Evolutionary conservation across 192 early-diverging fungal genomes (phyloP).

Genomic region (Coemansia sp.): DNA sequence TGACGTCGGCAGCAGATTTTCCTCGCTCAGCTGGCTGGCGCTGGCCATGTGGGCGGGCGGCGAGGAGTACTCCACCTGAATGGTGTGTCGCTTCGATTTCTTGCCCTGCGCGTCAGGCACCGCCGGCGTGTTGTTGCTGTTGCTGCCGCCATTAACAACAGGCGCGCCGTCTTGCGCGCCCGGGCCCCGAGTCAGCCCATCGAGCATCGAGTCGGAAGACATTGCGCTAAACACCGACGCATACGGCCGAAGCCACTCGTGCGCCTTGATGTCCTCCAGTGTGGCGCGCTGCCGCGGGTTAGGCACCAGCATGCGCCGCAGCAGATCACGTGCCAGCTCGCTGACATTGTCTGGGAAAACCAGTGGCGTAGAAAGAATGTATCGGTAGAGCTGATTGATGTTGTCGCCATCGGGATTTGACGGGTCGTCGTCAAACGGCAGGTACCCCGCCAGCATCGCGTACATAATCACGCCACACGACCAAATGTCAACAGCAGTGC

Average conservation of each 20-base stretch:
- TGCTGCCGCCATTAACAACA: neutral
- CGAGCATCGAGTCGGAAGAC: neutral
- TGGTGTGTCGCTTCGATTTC: conserved; percentile 59
- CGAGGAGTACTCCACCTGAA: conserved; percentile 57
- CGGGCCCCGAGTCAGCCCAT: conserved; percentile 10
- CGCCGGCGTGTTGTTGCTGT: conserved; percentile 33
- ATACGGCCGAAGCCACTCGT: conserved; percentile 63
- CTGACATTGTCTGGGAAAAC: conserved; percentile 87
- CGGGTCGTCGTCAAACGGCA: conserved; percentile 91
- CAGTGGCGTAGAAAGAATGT: conserved; percentile 78
- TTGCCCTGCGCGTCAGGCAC: conserved; percentile 39
- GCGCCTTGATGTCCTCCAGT: conserved; percentile 73
- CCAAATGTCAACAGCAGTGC: conserved; percentile 97
- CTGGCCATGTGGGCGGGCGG: conserved; percentile 8
- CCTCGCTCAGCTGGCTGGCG: conserved; percentile 14
- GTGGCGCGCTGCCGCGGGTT: conserved; percentile 75
- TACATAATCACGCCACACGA: conserved; percentile 97
- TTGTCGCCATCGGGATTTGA: conserved; percentile 88
- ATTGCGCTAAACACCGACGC: conserved; percentile 43
- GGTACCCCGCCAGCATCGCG: conserved; percentile 86
- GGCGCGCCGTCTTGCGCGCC: conserved; percentile 15
- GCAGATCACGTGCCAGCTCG: conserved; percentile 70
- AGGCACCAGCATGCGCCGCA: conserved; percentile 87
- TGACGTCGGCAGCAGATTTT: conserved; percentile 19
- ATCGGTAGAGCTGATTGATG: conserved; percentile 78